Evolutionary conservation across 768 basidiomycete species (phyloP), one percentile per base, ranked within the genome.

Genomic region (Galerina sulciceps): DNA sequence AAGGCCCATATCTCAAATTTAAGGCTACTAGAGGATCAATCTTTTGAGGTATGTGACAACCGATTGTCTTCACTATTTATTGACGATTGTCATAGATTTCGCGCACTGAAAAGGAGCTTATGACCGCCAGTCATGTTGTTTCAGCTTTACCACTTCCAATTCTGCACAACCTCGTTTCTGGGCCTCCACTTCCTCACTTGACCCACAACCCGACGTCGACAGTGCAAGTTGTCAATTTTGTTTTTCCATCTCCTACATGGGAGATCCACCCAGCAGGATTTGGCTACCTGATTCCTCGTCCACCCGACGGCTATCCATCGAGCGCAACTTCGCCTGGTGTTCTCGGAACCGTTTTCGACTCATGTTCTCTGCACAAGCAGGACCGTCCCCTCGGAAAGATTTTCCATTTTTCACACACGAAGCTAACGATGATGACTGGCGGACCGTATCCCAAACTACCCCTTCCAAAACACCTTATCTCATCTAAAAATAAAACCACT

Each of bases 301-400:
- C 90, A 0, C 74, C 73, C 34, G 71, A 71, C 4, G 88, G 80
- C 18, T 90, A 91, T 62, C 66, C 64, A 15, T 46, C 57, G 18
- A 40, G 55, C 14, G 14, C 57, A 22, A 58, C 53, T 3, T 47
- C 59, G 4, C 71, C 79, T 10, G 84, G 85, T 3, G 81, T 91
- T 17, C 81, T 99, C 0, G 96, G 96, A 11, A 87, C 89, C 31
- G 88, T 98, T 10, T 98, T 98, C 74, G 96, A 99, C 71, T 92
- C 91, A 0, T 88, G 86, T 51, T 82, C 90, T 8, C 79, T 94
- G 40, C 77, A 84, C 0, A 80, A 73, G 5, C 88, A 94, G 61
- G 80, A 75, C 34, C 57, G 37, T 2, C 66, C 72, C 10, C 34
- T 55, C 10, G 53, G 55, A 17, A 58, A 6, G 64, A 69, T 42